Percentiles rank a stretch among this genome's conserved stretches.
phyloP scores from a whole-genome alignment of 139 green algal species.

The Chlamydomonas sp. region DNA sequence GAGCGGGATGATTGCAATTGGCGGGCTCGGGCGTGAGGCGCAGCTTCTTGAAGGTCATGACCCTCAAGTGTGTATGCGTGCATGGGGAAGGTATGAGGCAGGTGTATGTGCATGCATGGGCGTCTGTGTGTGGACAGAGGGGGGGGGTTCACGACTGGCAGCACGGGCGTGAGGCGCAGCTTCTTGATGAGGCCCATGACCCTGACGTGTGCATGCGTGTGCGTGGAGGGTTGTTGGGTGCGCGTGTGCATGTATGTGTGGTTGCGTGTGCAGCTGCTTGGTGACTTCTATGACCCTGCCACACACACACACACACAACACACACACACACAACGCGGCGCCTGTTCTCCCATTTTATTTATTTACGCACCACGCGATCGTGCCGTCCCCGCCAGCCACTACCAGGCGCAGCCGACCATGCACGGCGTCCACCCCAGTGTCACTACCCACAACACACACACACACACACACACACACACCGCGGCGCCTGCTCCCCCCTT shows the following conservation, averaged over 20 bases:
- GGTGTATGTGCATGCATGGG: neutral
- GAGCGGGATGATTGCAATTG: constrained; percentile 76
- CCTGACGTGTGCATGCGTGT: no score
- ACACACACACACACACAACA: neutral
- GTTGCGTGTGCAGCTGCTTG: neutral
- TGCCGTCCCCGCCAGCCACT: constrained; percentile 72
- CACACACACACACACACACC: no score
- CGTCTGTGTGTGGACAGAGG: constrained; percentile 59
- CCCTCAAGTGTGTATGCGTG: constrained; percentile 56
- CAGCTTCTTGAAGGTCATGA: constrained; percentile 52
- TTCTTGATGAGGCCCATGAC: constrained; percentile 62
- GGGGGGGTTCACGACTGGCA: constrained; percentile 70
- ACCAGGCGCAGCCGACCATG: constrained; percentile 62
- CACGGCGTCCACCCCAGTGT: constrained; percentile 35
- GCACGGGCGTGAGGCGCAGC: constrained; percentile 53
- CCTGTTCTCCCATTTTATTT: neutral
- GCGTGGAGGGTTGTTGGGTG: constrained; percentile 21
- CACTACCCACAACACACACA: no score
- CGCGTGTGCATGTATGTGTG: neutral
- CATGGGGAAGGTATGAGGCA: constrained; percentile 37
- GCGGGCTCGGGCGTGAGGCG: constrained; percentile 47
- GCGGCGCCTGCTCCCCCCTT: no score
- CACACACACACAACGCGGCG: no score
- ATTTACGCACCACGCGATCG: constrained; percentile 44
- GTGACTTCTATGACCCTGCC: neutral